Evolutionary conservation across 116 monocot species (phyloP), one percentile per base, ranked within the genome.

Genomic region (Zostera marina): DNA sequence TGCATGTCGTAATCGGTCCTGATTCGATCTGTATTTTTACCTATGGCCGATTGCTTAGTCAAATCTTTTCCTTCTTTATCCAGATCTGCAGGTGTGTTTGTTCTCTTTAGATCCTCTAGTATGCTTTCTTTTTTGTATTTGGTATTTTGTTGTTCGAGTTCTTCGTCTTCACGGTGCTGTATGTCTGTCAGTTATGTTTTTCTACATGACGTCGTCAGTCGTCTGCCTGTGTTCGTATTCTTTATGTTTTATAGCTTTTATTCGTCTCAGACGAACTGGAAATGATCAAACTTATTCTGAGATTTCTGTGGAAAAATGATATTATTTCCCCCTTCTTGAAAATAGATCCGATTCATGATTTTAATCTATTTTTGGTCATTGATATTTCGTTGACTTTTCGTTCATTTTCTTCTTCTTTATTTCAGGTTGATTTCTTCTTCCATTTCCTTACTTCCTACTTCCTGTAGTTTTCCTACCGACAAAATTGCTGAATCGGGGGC

Each of bases 71-170:
- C 49, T 20, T 24, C 22, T 13, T 22, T 25, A 25, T 54, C 54
- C 54, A 54, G 54, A 24, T 54, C 54, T 54, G 19, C 23, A 54
- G 54, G 54, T 54, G 54, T 4, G 0, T 20, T 8, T 54, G 12
- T 25, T 22, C 25, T 54, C 32, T 0, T 32, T 26, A 54, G 23
- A 54, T 25, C 54, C n/a, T 49, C 54, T 25, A 54, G 12, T 13
- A 54, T 3, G 22, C 25, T 54, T 23, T 20, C 54, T 23, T 54
- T 23, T 54, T 11, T 54, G 15, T 15, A 8, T 6, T 15, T 49
- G 49, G 49, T 49, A 17, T 20, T 49, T 49, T 20, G 49, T 2
- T 49, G 16, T 14, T 49, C 7, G n/a, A 16, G 4, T 15, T 15
- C 16, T 49, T 49, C 45, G 32, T 32, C 32, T 32, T 32, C 32